Conservation (phyloP, 2,329 filamentous ascomycete species). For the Fusarium newnesense region DNA sequence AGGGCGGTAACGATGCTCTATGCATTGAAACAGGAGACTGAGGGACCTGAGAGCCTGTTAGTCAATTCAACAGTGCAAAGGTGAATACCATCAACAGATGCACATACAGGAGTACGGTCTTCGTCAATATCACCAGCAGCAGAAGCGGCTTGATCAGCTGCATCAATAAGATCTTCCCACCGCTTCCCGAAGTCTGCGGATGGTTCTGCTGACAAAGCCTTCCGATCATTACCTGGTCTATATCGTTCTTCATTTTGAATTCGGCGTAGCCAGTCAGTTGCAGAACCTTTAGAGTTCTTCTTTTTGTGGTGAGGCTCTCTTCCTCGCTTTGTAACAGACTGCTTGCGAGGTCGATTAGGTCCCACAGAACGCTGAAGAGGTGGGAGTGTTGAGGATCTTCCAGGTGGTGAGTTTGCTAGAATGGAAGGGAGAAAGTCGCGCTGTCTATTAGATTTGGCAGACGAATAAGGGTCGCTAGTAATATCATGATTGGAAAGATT, state of each 20-base stretch:
- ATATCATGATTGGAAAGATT: conserved; percentile 67
- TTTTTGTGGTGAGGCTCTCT: conserved; percentile 83
- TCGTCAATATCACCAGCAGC: conserved; percentile 92
- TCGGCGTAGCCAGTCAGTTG: conserved; percentile 72
- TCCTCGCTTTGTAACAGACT: conserved; percentile 83
- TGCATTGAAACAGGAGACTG: conserved; percentile 73
- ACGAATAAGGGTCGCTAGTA: conserved; percentile 78
- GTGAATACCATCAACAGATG: background rate
- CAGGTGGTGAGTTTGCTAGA: conserved; percentile 82
- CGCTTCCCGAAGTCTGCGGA: conserved; percentile 84
- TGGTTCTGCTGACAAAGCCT: conserved; percentile 88
- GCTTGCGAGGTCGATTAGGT: conserved; percentile 80
- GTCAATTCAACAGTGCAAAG: conserved; percentile 30
- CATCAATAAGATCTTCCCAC: conserved; percentile 97
- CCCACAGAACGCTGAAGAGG: conserved; percentile 81
- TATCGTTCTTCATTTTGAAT: conserved; percentile 72
- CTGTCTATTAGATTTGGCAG: conserved; percentile 68
- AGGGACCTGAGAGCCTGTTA: conserved; percentile 60
- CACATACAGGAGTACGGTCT: conserved; percentile 82
- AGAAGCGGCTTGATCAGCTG: conserved; percentile 77
- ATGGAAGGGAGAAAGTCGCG: conserved; percentile 86
- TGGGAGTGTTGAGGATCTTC: conserved; percentile 87
- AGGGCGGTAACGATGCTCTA: conserved; percentile 70
- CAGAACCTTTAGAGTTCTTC: conserved; percentile 76
- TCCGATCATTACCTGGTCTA: conserved; percentile 75